Base-by-base conservation (phyloP, 768 basidiomycete genomes). In the Russula vinacea region DNA sequence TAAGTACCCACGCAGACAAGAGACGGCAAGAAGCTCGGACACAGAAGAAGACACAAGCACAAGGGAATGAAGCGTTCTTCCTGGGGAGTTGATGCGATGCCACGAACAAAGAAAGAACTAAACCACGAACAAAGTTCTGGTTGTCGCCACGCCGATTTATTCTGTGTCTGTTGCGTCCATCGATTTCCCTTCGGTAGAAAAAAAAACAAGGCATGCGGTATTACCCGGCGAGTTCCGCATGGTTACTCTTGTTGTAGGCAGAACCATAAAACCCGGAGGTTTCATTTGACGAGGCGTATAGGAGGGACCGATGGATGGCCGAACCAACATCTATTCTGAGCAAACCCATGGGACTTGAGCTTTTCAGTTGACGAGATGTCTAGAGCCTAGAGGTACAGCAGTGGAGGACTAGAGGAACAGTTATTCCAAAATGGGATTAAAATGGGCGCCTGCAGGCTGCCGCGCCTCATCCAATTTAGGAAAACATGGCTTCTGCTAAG, bases 1-100 rank as follows among this genome's bases (percentile, higher is more conserved):
- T 64, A 64, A 64, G 47, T 64, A 64, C 63, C 24, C 2, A 29
- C 29, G 29, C 29, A 29, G 47, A 47, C 35, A 55, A 35, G 22
- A 19, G 17, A 1, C 9, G 24, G 33, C 29, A 5, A 5, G 29
- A 29, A 29, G 29, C 5, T 29, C 24, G 14, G 42, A 52, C 51
- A 39, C 51, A 58, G 2, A 29, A 29, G 33, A 45, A 32, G 32
- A 47, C 24, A 45, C 47, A 55, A 26, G 16, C 2, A n/a, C 32
- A 7, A 29, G 29, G 29, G 29, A 29, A 29, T 35, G 11, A 19
- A 19, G 16, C 51, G 45, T 53, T 29, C 22, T 22, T 40, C 51
- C 19, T 0, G 11, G 11, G 13, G 32, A 24, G 14, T n/a, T n/a
- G 33, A n/a, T n/a, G 14, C 24, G 19, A n/a, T 19, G 19, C 17